Conservation (phyloP, 352 stramenopile species). For the Pythium scleroteichum region DNA sequence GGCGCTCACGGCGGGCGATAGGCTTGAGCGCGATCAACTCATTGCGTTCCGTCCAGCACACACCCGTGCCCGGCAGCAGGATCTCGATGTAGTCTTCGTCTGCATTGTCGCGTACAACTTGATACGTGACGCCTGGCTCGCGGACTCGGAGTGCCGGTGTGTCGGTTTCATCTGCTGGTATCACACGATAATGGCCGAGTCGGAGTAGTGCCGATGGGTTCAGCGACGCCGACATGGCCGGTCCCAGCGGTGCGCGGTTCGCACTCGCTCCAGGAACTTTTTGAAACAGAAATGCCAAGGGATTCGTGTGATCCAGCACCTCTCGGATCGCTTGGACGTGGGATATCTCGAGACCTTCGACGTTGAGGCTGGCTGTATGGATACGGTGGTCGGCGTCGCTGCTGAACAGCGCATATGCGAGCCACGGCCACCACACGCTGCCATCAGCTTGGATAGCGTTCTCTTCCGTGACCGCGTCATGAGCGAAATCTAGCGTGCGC, state of each 20-base stretch:
- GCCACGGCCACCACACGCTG: conserved; percentile 24
- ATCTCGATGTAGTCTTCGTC: conserved; percentile 22
- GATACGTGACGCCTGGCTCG: conserved; percentile 21
- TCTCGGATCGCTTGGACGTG: conserved; percentile 13
- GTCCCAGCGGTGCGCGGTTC: neutral
- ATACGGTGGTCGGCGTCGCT: conserved; percentile 16
- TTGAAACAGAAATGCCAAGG: conserved; percentile 17
- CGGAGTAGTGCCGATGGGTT: conserved; percentile 16
- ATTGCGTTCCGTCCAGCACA: conserved; percentile 15
- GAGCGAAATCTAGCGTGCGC: conserved; percentile 5
- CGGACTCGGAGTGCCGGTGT: conserved; percentile 8
- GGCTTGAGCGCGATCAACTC: conserved; percentile 17
- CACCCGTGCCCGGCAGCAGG: conserved; percentile 16
- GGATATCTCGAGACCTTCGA: neutral
- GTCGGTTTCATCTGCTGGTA: conserved; percentile 1
- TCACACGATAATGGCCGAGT: conserved; percentile 11
- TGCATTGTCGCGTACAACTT: conserved; percentile 13
- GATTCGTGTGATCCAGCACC: conserved; percentile 10
- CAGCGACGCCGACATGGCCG: conserved; percentile 9
- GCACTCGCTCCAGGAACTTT: neutral
- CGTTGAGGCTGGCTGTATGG: conserved; percentile 5
- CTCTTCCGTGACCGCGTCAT: neutral
- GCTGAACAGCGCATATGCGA: conserved; percentile 23
- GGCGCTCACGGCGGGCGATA: neutral
- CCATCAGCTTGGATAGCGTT: conserved; percentile 1